Percentiles rank a stretch among this genome's conserved stretches.
These are phyloP conservation scores for Salix exigua DNA, from an alignment of 345 rosid species.

Conservation along the genomic window DNA sequence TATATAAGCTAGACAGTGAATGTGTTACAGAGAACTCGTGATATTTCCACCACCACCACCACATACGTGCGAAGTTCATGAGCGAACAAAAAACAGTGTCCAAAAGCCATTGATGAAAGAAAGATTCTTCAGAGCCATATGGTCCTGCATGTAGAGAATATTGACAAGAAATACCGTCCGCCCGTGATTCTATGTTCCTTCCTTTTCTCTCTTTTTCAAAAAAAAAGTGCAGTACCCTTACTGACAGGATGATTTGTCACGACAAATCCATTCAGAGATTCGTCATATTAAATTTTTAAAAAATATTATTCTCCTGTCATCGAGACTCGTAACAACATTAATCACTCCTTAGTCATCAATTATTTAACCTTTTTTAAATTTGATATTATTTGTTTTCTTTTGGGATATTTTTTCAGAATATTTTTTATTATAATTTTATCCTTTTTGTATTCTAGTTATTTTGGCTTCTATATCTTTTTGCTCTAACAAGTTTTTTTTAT, in stretches of 20 bases:
- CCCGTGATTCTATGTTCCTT: slow-evolving; percentile 9
- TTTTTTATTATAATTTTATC: not conserved
- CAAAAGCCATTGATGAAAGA: slow-evolving; percentile 3
- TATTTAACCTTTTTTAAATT: too few relatives aligned
- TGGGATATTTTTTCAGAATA: not conserved
- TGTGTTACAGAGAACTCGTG: slow-evolving; percentile 7
- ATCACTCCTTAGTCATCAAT: too few relatives aligned
- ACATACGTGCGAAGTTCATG: too few relatives aligned
- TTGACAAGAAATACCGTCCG: not conserved
- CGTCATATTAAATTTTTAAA: too few relatives aligned
- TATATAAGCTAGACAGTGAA: too few relatives aligned
- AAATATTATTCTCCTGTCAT: too few relatives aligned
- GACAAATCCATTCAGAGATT: too few relatives aligned
- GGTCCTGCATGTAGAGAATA: not conserved
- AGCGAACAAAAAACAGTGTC: not conserved
- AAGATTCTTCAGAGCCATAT: not conserved
- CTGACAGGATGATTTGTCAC: not conserved
- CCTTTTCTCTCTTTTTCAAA: not conserved
- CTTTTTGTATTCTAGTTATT: too few relatives aligned
- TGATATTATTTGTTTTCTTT: too few relatives aligned
- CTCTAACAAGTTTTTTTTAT: too few relatives aligned
- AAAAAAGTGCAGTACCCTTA: not conserved
- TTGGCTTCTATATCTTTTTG: too few relatives aligned
- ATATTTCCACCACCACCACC: not conserved
- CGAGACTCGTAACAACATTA: too few relatives aligned